Evolutionary conservation across 768 basidiomycete species (phyloP).

Genomic region (Auriscalpium vulgare): DNA sequence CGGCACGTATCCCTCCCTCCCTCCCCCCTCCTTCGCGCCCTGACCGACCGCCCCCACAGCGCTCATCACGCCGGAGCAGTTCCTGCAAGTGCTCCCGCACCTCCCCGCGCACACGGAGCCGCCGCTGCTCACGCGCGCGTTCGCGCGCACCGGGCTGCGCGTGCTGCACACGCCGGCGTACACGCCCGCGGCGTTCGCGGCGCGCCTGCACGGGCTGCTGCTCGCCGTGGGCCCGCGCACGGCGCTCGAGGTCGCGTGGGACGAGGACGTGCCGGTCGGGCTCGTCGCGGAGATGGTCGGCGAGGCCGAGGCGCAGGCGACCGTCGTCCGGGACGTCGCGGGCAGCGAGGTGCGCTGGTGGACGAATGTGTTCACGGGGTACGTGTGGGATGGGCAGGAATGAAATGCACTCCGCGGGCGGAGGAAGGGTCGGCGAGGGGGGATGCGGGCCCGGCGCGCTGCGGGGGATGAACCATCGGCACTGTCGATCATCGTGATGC

Average conservation of each 20-base stretch:
- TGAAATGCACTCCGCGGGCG: not conserved
- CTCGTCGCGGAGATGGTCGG: constrained; percentile 73
- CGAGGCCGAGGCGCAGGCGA: constrained; percentile 62
- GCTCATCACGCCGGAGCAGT: constrained; percentile 81
- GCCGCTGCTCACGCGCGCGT: constrained; percentile 55
- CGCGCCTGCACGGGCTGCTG: constrained; percentile 53
- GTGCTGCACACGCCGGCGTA: constrained; percentile 84
- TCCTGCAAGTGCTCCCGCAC: constrained; percentile 66
- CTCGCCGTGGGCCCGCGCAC: constrained; percentile 29
- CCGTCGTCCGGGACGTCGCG: constrained; percentile 71
- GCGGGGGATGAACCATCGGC: too few relatives aligned
- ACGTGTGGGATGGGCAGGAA: constrained; percentile 66
- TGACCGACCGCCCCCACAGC: constrained; percentile 36
- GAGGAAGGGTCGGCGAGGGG: too few relatives aligned
- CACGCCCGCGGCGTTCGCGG: constrained; percentile 56
- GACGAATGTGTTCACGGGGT: constrained; percentile 56
- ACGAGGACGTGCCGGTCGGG: constrained; percentile 65
- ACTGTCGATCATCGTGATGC: too few relatives aligned
- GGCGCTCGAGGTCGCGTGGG: constrained; percentile 61
- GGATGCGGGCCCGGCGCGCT: not conserved
- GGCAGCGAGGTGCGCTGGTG: constrained; percentile 67
- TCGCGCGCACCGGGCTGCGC: constrained; percentile 59
- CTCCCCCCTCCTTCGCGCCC: not conserved
- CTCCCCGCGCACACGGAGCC: constrained; percentile 61
- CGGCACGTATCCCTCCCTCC: constrained; percentile 38